phyloP scores from a whole-genome alignment of 176 grass and related monocot species.

The Eleusine coracana region DNA sequence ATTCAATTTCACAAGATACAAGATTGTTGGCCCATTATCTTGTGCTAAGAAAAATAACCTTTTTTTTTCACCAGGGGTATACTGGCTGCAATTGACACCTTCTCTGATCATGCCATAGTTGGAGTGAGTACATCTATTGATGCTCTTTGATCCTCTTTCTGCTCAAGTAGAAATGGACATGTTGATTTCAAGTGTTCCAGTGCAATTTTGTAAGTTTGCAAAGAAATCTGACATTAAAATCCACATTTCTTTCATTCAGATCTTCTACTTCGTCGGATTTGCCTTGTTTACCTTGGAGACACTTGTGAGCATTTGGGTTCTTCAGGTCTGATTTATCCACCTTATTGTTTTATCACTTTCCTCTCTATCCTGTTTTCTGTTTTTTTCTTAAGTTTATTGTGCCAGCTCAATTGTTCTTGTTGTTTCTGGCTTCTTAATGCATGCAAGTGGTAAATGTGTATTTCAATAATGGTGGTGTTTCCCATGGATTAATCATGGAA shows the following conservation, averaged over 20 bases:
- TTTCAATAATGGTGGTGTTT: not conserved
- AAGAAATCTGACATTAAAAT: conserved; percentile 11
- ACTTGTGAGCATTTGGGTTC: conserved; percentile 82
- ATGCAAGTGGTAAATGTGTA: not conserved
- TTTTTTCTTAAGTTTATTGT: conserved; percentile 19
- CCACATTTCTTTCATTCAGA: conserved; percentile 49
- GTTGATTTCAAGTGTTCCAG: conserved; percentile 7
- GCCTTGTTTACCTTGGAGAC: conserved; percentile 92
- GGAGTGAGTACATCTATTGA: conserved; percentile 60
- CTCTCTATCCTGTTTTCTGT: not conserved
- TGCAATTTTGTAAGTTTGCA: conserved; percentile 1
- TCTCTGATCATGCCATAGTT: conserved; percentile 71
- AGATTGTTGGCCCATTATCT: conserved; percentile 4
- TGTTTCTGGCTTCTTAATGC: conserved; percentile 14
- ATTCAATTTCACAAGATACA: not conserved
- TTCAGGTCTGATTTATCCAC: conserved; percentile 60
- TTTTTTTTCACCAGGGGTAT: conserved; percentile 66
- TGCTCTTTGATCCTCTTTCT: conserved; percentile 7
- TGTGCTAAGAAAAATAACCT: conserved; percentile 23
- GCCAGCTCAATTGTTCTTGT: not conserved
- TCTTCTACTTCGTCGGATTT: conserved; percentile 86
- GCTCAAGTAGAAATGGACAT: not conserved
- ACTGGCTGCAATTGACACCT: conserved; percentile 85
- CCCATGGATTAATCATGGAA: not conserved
- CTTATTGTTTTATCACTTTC: not conserved